Conservation (phyloP, 306 rosid species). For the Lathyrus aphaca region DNA sequence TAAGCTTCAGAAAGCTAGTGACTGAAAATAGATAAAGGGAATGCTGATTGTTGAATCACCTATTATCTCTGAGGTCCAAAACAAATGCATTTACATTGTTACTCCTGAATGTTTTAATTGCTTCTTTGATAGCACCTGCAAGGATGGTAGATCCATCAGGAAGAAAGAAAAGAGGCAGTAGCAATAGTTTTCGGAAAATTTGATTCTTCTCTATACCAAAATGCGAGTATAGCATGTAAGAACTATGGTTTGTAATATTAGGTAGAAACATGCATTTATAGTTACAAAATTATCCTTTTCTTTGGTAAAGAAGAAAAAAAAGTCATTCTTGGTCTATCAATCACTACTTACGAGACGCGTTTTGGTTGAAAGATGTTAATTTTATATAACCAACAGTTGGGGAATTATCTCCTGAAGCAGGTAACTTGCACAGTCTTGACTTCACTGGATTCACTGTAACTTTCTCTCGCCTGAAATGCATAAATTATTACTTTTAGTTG, state of each 20-base stretch:
- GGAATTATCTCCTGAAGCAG: constrained; percentile 67
- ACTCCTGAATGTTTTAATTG: constrained; percentile 74
- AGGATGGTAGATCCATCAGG: constrained; percentile 35
- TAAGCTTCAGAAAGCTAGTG: constrained; percentile 53
- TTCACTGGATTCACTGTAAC: constrained; percentile 88
- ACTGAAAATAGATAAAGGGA: constrained; percentile 39
- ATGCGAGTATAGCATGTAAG: neutral
- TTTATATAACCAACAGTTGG: constrained; percentile 87
- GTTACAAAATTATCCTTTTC: constrained; percentile 9
- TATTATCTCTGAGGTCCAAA: constrained; percentile 98
- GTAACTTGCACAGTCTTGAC: constrained; percentile 79
- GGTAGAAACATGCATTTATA: neutral
- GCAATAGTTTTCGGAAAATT: neutral
- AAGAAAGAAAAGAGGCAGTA: constrained; percentile 28
- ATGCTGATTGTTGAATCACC: constrained; percentile 55
- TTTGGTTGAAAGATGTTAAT: constrained; percentile 84
- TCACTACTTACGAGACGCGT: constrained; percentile 72
- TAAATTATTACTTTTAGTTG: constrained; percentile 23
- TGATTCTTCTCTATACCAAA: constrained; percentile 1
- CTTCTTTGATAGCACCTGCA: constrained; percentile 93
- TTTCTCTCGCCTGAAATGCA: constrained; percentile 82
- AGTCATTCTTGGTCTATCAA: constrained; percentile 11
- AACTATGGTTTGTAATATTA: neutral
- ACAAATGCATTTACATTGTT: constrained; percentile 84
- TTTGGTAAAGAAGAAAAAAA: constrained; percentile 33